These are phyloP conservation scores for Dianthus caryophyllus DNA, from an alignment of 148 eudicot genomes.

Conservation along the genomic window DNA sequence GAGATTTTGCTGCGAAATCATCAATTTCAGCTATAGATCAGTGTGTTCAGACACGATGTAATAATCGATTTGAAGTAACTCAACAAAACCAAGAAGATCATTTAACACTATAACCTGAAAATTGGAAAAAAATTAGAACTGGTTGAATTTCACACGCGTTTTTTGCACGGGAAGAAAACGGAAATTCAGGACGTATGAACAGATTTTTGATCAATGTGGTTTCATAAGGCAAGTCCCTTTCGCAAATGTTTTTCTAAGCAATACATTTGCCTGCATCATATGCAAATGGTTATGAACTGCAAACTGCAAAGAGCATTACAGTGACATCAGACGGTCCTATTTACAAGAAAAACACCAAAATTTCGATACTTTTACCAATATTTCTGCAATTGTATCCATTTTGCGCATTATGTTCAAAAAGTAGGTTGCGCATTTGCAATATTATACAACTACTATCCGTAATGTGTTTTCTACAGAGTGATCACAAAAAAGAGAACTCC, in stretches of 20 bases:
- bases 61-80: neutral
- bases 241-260: neutral
- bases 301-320: neutral
- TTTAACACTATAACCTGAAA: too few species aligned
- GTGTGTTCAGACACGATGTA: neutral
- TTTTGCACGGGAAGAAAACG: too few species aligned
- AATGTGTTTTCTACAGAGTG: neutral
- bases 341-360: neutral
- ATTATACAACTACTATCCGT: too few species aligned
- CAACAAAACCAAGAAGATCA: constrained; percentile 1
- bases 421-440: neutral
- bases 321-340: too few species aligned
- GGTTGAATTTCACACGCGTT: too few species aligned
- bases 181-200: too few species aligned
- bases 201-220: too few species aligned
- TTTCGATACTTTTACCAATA: neutral
- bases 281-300: neutral
- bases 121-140: too few species aligned
- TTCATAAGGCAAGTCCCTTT: neutral
- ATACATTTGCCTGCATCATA: neutral
- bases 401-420: neutral
- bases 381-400: neutral
- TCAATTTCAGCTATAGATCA: neutral
- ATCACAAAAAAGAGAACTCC: neutral
- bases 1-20: neutral